These are phyloP conservation scores for Lipomyces oligophaga DNA, from an alignment of 805 yeast genomes.

Conservation along the genomic window DNA sequence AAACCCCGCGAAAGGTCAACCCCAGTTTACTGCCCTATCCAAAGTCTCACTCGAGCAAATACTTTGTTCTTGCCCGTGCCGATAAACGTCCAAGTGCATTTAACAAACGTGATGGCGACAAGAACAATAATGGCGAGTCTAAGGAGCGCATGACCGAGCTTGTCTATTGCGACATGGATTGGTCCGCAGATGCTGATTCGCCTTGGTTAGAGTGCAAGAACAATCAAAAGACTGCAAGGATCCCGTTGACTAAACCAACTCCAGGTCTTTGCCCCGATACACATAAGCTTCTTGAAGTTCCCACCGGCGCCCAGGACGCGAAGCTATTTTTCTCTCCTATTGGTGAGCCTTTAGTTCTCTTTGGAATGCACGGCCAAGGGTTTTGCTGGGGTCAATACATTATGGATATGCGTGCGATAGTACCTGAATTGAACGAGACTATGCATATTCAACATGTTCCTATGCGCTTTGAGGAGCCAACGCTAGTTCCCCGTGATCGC, in stretches of 20 bases:
- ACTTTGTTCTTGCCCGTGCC: constrained; percentile 10
- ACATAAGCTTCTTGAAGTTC: not conserved
- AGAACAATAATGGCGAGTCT: constrained; percentile 4
- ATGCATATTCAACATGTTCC: constrained; percentile 15
- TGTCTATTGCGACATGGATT: constrained; percentile 14
- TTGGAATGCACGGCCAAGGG: constrained; percentile 9
- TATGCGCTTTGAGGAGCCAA: constrained; percentile 6
- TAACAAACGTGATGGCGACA: not conserved
- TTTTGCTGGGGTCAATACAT: constrained; percentile 18
- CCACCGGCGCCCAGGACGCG: constrained; percentile 17
- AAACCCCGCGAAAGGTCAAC: constrained; percentile 8
- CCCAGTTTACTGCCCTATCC: constrained; percentile 18
- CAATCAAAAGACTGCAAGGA: too few species aligned
- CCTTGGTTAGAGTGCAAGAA: too few species aligned
- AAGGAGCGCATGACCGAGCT: not conserved
- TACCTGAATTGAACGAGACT: constrained; percentile 17
- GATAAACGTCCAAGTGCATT: too few species aligned
- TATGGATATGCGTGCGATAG: constrained; percentile 15
- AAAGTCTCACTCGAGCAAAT: constrained; percentile 4
- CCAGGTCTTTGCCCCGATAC: constrained; percentile 9
- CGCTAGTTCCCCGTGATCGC: constrained; percentile 10
- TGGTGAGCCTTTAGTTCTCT: constrained; percentile 24
- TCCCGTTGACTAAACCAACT: too few species aligned
- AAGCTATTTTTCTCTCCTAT: constrained; percentile 19
- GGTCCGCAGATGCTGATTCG: too few species aligned